Evolutionary conservation across 192 early-diverging fungal species (phyloP).

Genomic region (Linnemannia exigua): DNA sequence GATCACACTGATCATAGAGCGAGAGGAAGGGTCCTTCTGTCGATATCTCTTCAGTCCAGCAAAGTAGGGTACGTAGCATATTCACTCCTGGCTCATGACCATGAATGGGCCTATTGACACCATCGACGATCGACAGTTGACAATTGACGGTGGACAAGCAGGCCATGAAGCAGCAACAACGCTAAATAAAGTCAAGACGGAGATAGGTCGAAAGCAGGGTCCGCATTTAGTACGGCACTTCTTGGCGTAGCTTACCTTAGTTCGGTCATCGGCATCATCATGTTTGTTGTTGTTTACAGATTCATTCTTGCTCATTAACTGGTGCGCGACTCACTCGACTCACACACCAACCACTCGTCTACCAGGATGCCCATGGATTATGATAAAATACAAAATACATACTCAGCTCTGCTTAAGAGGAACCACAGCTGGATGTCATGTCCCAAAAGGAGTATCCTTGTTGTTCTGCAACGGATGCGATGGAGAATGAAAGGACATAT

Average conservation of each 20-base stretch:
- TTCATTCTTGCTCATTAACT: background rate
- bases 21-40: no score
- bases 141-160: background rate
- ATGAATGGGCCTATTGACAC: background rate
- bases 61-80: no score
- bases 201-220: background rate
- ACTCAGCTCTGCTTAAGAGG: no score
- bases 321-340: background rate
- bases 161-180: no score
- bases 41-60: background rate
- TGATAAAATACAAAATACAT: no score
- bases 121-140: background rate
- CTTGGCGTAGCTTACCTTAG: background rate
- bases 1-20: no score
- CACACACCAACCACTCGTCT: background rate
- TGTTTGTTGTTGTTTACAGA: background rate
- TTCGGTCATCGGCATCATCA: background rate
- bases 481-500: background rate
- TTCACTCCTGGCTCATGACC: background rate
- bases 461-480: no score
- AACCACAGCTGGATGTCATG: background rate
- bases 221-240: background rate
- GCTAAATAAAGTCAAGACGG: background rate
- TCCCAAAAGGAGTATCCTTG: background rate
- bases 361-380: background rate